Percentiles rank a stretch among this genome's conserved stretches.
phyloP scores from a whole-genome alignment of 2,329 filamentous ascomycete genomes.

The Venturia carpophila region DNA sequence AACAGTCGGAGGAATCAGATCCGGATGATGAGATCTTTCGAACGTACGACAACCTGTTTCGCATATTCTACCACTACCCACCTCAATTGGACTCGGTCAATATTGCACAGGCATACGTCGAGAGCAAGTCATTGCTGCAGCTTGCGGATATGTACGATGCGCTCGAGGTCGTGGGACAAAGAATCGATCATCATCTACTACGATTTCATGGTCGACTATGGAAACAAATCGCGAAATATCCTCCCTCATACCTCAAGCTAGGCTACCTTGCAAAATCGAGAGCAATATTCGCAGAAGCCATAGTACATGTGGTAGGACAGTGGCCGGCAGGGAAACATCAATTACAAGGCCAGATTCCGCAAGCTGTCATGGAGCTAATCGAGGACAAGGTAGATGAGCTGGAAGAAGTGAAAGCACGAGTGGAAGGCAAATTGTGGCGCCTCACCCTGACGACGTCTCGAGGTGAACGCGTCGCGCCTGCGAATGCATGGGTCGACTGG shows the following conservation, averaged over 20 bases:
- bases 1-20: not conserved
- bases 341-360: constrained; percentile 64
- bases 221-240: constrained; percentile 96
- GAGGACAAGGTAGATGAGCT: constrained; percentile 93
- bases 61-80: constrained; percentile 90
- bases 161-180: constrained; percentile 74
- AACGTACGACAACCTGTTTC: constrained; percentile 93
- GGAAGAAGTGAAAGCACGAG: constrained; percentile 68
- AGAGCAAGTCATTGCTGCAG: constrained; percentile 82
- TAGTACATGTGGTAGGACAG: constrained; percentile 90
- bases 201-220: constrained; percentile 86
- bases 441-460: constrained; percentile 68
- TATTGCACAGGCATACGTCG: constrained; percentile 85
- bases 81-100: constrained; percentile 76
- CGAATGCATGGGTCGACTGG: constrained; percentile 81
- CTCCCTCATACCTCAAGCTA: constrained; percentile 82
- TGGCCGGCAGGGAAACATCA: constrained; percentile 79
- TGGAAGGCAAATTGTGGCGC: constrained; percentile 76
- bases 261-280: constrained; percentile 78
- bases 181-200: constrained; percentile 87
- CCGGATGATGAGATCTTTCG: constrained; percentile 61
- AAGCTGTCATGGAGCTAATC: constrained; percentile 75
- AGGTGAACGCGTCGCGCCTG: constrained; percentile 75
- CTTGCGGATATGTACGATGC: constrained; percentile 95
- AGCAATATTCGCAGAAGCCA: constrained; percentile 66